phyloP scores from a whole-genome alignment of 192 early-diverging fungal genomes.

The Backusella morwellensis region DNA sequence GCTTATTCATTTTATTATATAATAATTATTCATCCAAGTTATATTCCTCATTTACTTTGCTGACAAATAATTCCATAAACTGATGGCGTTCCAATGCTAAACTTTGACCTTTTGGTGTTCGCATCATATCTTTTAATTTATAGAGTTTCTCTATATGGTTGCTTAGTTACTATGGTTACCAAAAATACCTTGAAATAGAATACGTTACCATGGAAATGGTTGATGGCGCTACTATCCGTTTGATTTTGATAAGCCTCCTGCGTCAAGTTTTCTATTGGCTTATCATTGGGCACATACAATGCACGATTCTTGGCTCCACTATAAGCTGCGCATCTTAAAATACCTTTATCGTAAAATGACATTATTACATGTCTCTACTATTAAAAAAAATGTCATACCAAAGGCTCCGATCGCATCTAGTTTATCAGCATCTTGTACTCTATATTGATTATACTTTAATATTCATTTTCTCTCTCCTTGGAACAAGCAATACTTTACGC shows the following conservation, averaged over 20 bases:
- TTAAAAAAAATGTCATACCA: constrained; percentile 34
- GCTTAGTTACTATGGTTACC: not conserved
- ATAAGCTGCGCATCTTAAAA: constrained; percentile 69
- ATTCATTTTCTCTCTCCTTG: too few relatives aligned
- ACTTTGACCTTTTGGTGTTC: constrained; percentile 48
- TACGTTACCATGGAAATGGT: constrained; percentile 64
- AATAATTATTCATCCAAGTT: constrained; percentile 25
- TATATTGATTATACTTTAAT: constrained; percentile 4
- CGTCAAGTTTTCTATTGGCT: constrained; percentile 50
- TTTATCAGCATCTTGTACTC: constrained; percentile 74
- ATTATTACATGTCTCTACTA: not conserved
- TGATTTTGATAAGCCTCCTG: constrained; percentile 59
- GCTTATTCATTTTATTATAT: not conserved
- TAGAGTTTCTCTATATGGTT: constrained; percentile 61
- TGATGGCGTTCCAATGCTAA: constrained; percentile 58
- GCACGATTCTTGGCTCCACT: constrained; percentile 63
- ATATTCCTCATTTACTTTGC: constrained; percentile 56
- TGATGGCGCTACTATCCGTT: constrained; percentile 53
- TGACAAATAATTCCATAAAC: constrained; percentile 57
- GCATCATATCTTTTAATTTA: constrained; percentile 60
- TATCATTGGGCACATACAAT: constrained; percentile 51
- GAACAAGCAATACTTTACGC: constrained; percentile 37
- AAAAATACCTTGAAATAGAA: not conserved
- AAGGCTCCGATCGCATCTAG: constrained; percentile 75
- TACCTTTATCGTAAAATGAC: constrained; percentile 25